Base-by-base conservation (phyloP, 306 rosid genomes). In the Gillenia trifoliata region DNA sequence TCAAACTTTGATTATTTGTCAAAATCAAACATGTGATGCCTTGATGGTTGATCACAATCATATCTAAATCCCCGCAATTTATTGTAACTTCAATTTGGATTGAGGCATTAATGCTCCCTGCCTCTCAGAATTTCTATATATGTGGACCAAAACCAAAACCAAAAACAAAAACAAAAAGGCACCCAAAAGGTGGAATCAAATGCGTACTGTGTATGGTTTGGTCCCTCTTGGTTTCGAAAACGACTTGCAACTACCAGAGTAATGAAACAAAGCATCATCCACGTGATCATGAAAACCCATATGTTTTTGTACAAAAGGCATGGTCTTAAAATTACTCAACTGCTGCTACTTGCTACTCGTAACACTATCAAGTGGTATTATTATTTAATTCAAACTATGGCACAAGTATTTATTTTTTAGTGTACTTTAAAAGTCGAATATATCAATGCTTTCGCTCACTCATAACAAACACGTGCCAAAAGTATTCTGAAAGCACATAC, bases 81-180 rank as follows among this genome's bases (percentile, higher is more conserved):
- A 12, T 12, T 59, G 25, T 29, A 19, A 10, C 26, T 69, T 43
- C 29, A 49, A 49, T 25, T 72, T 69, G 59, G 34, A 20, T 13
- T 71, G 56, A 23, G 70, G 43, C 45, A 8, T 80, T 9, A 66
- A 16, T 59, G 69, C 33, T 55, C n/a, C 40, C 75, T 76, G 81
- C 57, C 9, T 61, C 38, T 7, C 6, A 16, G 26, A 22, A 36
- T 57, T 80, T 34, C 77, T n/a, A 16, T 11, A 41, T 22, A 50
- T 26, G 20, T 43, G 22, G 29, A 50, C 57, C 49, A 40, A 15
- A 36, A 36, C 41, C 2, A 8, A 36, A 36, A 61, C 38, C 41
- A 36, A 45, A 45, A 4, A 0, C 20, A 45, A 5, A 45, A 15
- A 16, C 20, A 5, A 45, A 15, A 16, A 7, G 52, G 17, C 52